Evolutionary conservation across 2,329 filamentous ascomycete species (phyloP).

Genomic region (Coniochaeta ligniaria): DNA sequence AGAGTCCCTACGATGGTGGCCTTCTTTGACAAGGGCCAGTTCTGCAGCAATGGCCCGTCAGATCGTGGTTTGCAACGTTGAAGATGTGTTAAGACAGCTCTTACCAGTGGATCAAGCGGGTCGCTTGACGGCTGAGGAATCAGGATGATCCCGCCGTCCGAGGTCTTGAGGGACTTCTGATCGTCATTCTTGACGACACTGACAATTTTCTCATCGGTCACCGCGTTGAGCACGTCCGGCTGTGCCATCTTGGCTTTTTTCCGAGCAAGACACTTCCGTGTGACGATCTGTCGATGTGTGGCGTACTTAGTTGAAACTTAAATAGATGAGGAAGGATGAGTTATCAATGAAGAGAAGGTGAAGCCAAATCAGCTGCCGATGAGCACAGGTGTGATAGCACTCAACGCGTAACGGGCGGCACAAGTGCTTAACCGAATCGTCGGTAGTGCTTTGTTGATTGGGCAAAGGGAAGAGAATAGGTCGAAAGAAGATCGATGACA

Average conservation of each 20-base stretch:
- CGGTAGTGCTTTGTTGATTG: neutral
- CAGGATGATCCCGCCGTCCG: conserved; percentile 23
- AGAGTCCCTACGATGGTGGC: conserved; percentile 21
- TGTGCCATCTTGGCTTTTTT: neutral
- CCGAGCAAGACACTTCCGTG: neutral
- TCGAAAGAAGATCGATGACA: neutral
- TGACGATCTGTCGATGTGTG: neutral
- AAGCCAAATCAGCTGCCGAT: neutral
- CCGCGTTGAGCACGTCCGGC: neutral
- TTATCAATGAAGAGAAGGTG: no score
- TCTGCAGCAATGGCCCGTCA: conserved; percentile 14
- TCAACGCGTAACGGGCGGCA: neutral
- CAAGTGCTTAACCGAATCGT: neutral
- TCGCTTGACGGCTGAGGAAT: conserved; percentile 26
- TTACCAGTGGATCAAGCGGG: conserved; percentile 20
- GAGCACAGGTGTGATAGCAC: neutral
- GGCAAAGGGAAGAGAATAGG: neutral
- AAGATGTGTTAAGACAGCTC: neutral
- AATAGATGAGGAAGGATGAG: no score
- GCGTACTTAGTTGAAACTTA: no score
- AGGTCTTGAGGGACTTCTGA: conserved; percentile 7
- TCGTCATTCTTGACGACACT: neutral
- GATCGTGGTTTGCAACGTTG: neutral
- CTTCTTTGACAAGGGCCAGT: conserved; percentile 24
- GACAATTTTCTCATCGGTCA: neutral